Base-by-base conservation (phyloP, 192 early-diverging fungal genomes). In the Coemansia sp. region DNA sequence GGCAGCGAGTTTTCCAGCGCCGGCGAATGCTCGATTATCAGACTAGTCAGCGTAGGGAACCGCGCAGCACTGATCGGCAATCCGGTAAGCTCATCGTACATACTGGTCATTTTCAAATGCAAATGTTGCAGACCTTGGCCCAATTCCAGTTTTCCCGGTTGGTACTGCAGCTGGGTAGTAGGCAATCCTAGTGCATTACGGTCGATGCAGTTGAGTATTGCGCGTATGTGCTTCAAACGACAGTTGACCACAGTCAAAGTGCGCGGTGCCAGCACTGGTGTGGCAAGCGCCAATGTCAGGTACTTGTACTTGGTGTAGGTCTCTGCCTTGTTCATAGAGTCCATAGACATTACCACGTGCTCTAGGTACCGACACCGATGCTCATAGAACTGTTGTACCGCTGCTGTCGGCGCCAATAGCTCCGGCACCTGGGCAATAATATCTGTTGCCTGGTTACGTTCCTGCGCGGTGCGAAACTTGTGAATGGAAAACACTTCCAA, bases 221-320 rank as follows among this genome's bases (percentile, higher is more conserved):
- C 77, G 28, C 77, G 65, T 40, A 80, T 69, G 45, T 80, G 77
- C 66, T 80, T 80, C 33, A 80, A 63, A n/a, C 77, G 61, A 33
- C 77, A 75, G 60, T 80, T 80, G 40, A 80, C 77, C 3, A 80
- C 75, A 0, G 77, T 80, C 72, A 80, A 63, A 16, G 77, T 74
- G 36, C 77, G 68, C 31, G 77, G 77, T 1, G 77, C 77, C 49
- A 80, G 59, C 48, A 80, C 77, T 7, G 77, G 77, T 16, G 77
- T 80, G 14, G 77, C 77, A 38, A 80, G 45, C 8, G 66, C 68
- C 54, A 80, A 60, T 12, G 77, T 75, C 66, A 80, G 20, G 48
- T 80, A 80, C 66, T 80, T 80, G 73, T 80, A 80, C 66, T 80
- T 80, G 58, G 77, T 80, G 54, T 72, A 80, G 0, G 77, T 80